phyloP scores from a whole-genome alignment of 169 alveolate species.

The Eimeria maxima region DNA sequence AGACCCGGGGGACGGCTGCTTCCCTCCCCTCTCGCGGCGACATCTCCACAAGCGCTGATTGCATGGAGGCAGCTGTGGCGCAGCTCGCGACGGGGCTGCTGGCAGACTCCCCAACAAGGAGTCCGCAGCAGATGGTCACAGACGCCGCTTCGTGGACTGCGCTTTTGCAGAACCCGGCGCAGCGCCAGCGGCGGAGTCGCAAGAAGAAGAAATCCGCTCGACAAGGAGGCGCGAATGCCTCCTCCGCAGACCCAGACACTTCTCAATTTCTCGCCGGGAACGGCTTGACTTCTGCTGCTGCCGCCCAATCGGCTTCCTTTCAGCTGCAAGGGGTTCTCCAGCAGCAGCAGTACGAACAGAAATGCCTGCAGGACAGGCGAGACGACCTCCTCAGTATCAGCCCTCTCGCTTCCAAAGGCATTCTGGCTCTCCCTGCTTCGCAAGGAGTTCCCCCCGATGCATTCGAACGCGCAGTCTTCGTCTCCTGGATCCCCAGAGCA shows the following conservation, averaged over 20 bases:
- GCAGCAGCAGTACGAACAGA: slow-evolving; percentile 54
- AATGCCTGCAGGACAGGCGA: slow-evolving; percentile 33
- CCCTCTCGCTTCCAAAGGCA: not conserved
- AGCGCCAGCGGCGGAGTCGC: slow-evolving; percentile 58
- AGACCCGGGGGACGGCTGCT: not conserved
- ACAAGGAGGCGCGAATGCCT: not conserved
- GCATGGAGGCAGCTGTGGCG: slow-evolving; percentile 22
- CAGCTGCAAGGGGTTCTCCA: slow-evolving; percentile 1
- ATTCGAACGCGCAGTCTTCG: slow-evolving; percentile 69
- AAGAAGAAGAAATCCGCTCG: slow-evolving; percentile 32
- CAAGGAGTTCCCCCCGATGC: slow-evolving; percentile 51
- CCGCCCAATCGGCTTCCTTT: not conserved
- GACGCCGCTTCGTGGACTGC: not conserved
- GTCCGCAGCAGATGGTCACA: not conserved
- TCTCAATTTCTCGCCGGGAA: not conserved
- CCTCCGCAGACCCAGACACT: not conserved
- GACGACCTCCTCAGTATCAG: slow-evolving; percentile 20
- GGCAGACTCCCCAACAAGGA: not conserved
- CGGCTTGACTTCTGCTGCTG: not conserved
- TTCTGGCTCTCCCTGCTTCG: not conserved
- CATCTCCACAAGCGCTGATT: slow-evolving; percentile 8
- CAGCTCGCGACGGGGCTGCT: slow-evolving; percentile 47
- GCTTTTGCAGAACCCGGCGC: not conserved
- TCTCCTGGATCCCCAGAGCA: slow-evolving; percentile 79
- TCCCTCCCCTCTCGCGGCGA: slow-evolving; percentile 13